phyloP scores from a whole-genome alignment of 2,329 filamentous ascomycete genomes.

The Neophaeococcomyces aloes region DNA sequence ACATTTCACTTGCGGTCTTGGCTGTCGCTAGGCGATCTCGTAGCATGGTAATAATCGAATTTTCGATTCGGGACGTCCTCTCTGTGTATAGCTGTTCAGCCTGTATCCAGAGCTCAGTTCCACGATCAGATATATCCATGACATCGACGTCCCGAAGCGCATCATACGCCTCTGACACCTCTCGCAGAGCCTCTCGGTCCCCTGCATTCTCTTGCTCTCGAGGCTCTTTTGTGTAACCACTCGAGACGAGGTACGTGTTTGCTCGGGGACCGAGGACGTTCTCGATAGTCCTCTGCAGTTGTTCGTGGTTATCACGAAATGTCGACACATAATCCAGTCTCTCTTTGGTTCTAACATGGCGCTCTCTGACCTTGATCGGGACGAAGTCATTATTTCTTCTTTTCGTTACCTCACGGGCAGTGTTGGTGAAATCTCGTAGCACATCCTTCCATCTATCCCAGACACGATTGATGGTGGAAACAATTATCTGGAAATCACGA shows the following conservation, averaged over 20 bases:
- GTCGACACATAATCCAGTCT: slow-evolving; percentile 86
- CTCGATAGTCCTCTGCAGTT: slow-evolving; percentile 89
- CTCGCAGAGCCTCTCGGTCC: slow-evolving; percentile 91
- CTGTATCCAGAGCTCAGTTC: slow-evolving; percentile 83
- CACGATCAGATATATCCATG: slow-evolving; percentile 79
- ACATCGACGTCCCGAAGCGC: slow-evolving; percentile 91
- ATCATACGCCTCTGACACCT: slow-evolving; percentile 89
- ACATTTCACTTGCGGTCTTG: no score
- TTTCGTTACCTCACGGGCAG: slow-evolving; percentile 87
- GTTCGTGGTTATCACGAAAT: slow-evolving; percentile 94
- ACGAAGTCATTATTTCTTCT: slow-evolving; percentile 96
- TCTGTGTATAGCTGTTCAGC: slow-evolving; percentile 97
- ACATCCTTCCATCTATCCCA: slow-evolving; percentile 93
- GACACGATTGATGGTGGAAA: slow-evolving; percentile 72
- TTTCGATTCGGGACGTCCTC: slow-evolving; percentile 90
- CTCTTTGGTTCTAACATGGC: slow-evolving; percentile 80
- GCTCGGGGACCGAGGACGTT: slow-evolving; percentile 81
- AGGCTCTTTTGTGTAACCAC: slow-evolving; percentile 46
- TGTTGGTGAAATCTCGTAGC: slow-evolving; percentile 94
- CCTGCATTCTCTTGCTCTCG: slow-evolving; percentile 87
- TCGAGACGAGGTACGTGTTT: slow-evolving; percentile 44
- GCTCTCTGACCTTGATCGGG: slow-evolving; percentile 86
- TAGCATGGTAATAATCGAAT: slow-evolving; percentile 92
- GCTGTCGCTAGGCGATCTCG: slow-evolving; percentile 88
- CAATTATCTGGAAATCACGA: slow-evolving; percentile 74